Evolutionary conservation across 148 eudicot genomes (phyloP).

Genomic region (Vaccinium macrocarpon): DNA sequence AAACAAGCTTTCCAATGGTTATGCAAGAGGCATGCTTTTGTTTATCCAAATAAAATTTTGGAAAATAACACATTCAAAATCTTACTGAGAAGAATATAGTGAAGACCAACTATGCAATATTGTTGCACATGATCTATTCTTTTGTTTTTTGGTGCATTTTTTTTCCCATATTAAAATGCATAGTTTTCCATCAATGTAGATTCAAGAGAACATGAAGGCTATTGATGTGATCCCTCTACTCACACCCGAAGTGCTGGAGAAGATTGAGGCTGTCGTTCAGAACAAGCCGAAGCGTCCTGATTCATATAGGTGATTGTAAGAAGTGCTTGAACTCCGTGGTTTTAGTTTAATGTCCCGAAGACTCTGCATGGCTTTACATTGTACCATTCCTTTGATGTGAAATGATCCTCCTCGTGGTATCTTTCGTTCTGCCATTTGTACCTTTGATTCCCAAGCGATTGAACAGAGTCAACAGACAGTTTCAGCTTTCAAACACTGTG

Average conservation of each 20-base stretch:
- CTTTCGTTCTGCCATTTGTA: neutral
- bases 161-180: neutral
- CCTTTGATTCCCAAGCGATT: neutral
- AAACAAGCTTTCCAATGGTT: neutral
- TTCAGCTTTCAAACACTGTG: no score
- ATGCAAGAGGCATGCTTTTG: neutral
- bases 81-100: neutral
- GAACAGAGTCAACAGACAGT: neutral
- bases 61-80: neutral
- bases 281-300: slow-evolving; percentile 85
- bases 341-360: neutral
- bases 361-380: neutral
- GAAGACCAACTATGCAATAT: neutral
- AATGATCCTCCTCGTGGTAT: neutral
- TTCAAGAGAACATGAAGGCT: slow-evolving; percentile 90
- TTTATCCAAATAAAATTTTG: neutral
- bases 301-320: slow-evolving; percentile 48
- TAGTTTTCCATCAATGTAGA: slow-evolving; percentile 37
- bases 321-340: neutral
- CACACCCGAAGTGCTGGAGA: slow-evolving; percentile 72
- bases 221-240: slow-evolving; percentile 70
- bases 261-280: slow-evolving; percentile 77
- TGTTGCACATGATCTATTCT: neutral
- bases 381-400: neutral
- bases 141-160: slow-evolving; percentile 5